phyloP scores from a whole-genome alignment of 345 rosid genomes.

The Citrus sp. region DNA sequence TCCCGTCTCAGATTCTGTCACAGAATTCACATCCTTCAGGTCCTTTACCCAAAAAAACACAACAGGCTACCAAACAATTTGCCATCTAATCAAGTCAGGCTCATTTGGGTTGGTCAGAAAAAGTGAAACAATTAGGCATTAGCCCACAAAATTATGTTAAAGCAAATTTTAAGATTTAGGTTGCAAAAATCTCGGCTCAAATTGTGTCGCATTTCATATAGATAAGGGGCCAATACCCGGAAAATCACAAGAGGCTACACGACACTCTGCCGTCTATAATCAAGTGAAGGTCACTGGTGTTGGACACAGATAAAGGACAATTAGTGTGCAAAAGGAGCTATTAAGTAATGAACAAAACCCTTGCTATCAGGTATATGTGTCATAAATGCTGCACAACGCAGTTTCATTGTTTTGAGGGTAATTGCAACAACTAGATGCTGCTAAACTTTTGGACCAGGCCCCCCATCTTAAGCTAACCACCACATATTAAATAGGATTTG shows the following conservation, averaged over 20 bases:
- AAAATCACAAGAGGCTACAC: slow-evolving; percentile 14
- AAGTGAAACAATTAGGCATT: not conserved
- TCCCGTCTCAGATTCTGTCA: not conserved
- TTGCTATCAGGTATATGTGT: slow-evolving; percentile 12
- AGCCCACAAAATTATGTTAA: not conserved
- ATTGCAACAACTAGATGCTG: slow-evolving; percentile 4
- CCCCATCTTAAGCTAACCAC: not conserved
- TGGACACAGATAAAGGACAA: slow-evolving; percentile 8
- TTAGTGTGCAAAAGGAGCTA: not conserved
- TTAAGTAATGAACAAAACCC: slow-evolving; percentile 22
- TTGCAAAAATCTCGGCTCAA: not conserved
- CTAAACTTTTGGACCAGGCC: slow-evolving; percentile 4
- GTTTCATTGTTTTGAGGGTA: slow-evolving; percentile 16
- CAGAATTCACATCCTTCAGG: not conserved
- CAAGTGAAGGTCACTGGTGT: slow-evolving; percentile 9
- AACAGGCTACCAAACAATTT: not conserved
- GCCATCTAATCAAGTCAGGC: slow-evolving; percentile 18
- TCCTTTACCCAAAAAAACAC: slow-evolving; percentile 7
- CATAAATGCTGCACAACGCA: slow-evolving; percentile 20
- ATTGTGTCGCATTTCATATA: not conserved
- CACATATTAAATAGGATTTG: not conserved
- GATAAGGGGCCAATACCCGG: not conserved
- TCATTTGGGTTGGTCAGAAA: not conserved
- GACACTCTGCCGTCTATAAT: slow-evolving; percentile 20
- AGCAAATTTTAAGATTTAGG: not conserved